Evolutionary conservation across 2,329 filamentous ascomycete species (phyloP), one percentile per base, ranked within the genome.

Genomic region (Purpureocillium lavendulum): DNA sequence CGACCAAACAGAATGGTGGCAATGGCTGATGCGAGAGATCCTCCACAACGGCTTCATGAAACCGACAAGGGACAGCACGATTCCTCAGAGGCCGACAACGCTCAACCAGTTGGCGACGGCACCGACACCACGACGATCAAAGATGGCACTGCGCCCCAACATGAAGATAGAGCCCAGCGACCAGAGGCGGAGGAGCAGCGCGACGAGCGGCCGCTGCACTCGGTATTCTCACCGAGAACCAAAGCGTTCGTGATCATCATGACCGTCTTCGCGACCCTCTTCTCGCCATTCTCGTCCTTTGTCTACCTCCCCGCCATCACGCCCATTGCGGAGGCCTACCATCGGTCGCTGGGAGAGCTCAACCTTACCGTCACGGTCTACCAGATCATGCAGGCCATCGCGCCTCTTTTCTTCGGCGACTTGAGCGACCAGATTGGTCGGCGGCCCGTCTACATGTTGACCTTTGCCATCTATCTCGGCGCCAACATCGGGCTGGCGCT

Each of bases 371-470:
- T 69, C 31, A 68, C 65, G 8, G 53, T 61, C 4, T 68, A 66
- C 45, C 58, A 64, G 57, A 65, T 76, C 38, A 66, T 76, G 42
- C 72, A 75, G 59, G 72, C 65, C 17, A 47, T 77, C 4, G 65
- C 70, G 1, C 73, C 73, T 1, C 57, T 64, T 15, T 60, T 75
- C 43, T 60, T 73, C 17, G 71, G 68, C n/a, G 64, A 67, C 40
- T 58, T 76, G 14, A 66, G 67, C 13, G 73, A 77, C 49, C 58
- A 52, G 30, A 45, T 61, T 13, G 71, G 72, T 8, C 60, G 70
- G 7, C 61, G 71, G 3, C 69, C 69, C 0, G 66, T 65, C 2
- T 74, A 70, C 45, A 50, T 72, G 2, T 39, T 69, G 30, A 64
- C 59, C 11, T 75, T 73, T 47, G 42, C 57, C 24, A 58, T 73